phyloP scores from a whole-genome alignment of 1,284 basidiomycete species.

The Boletus semigastroideus region DNA sequence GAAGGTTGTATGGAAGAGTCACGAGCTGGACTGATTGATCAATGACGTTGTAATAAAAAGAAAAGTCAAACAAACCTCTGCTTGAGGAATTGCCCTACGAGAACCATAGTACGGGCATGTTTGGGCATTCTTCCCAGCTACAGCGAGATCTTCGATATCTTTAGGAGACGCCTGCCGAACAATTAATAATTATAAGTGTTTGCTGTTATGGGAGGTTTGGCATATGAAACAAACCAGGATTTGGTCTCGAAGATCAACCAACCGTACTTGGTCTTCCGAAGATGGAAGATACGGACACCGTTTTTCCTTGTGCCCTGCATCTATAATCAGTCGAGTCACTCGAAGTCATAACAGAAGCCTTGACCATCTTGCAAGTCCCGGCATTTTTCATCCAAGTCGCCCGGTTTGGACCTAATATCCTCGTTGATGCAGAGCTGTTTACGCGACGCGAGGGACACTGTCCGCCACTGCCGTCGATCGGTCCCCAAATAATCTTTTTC shows the following conservation, averaged over 20 bases:
- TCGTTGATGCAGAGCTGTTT: conserved; percentile 95
- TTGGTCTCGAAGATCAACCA: conserved; percentile 88
- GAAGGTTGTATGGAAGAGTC: conserved; percentile 90
- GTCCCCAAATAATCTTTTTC: conserved; percentile 29
- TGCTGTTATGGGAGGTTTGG: not conserved
- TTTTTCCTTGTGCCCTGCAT: conserved; percentile 56
- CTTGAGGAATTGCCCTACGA: conserved; percentile 82
- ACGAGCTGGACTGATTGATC: conserved; percentile 60
- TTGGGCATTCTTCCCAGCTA: conserved; percentile 61
- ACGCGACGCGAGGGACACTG: conserved; percentile 86
- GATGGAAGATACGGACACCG: conserved; percentile 84
- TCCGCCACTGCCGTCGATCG: conserved; percentile 43
- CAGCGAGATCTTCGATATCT: conserved; percentile 93
- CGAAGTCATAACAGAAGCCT: conserved; percentile 12
- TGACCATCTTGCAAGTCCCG: conserved; percentile 82
- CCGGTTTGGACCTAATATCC: conserved; percentile 59
- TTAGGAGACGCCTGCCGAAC: conserved; percentile 72
- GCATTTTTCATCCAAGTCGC: conserved; percentile 92
- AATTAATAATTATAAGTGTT: not conserved
- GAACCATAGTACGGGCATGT: conserved; percentile 96
- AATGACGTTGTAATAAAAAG: not conserved
- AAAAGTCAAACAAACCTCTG: conserved; percentile 60
- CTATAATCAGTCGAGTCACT: conserved; percentile 1
- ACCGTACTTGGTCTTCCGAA: conserved; percentile 64
- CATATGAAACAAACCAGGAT: conserved; percentile 62